Evolutionary conservation across 2,329 filamentous ascomycete species (phyloP).

Genomic region (Aspergillus sergii): DNA sequence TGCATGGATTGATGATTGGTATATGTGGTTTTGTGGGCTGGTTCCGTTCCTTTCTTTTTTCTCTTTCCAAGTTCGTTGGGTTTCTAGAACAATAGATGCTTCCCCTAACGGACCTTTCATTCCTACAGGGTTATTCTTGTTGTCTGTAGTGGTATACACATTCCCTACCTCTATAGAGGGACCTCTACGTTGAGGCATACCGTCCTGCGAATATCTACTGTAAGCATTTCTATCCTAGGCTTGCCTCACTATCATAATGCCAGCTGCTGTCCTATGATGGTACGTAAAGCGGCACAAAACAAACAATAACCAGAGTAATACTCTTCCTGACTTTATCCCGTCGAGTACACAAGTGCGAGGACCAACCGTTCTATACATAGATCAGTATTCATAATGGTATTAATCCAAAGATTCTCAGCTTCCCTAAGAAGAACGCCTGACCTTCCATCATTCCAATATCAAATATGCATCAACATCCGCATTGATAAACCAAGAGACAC

Average conservation of each 20-base stretch:
- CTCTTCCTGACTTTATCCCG: neutral
- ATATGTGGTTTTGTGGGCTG: neutral
- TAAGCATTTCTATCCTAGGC: too few relatives aligned
- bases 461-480: neutral
- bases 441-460: neutral
- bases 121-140: neutral
- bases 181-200: neutral
- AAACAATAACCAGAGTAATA: neutral
- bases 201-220: too few relatives aligned
- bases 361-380: neutral
- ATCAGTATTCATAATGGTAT: neutral
- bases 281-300: neutral
- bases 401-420: neutral
- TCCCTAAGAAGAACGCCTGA: neutral
- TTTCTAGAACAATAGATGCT: neutral
- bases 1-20: neutral
- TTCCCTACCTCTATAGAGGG: fast-evolving
- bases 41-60: neutral
- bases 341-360: fast-evolving
- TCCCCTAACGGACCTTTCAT: fast-evolving
- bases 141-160: neutral
- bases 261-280: too few relatives aligned
- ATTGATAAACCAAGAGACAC: too few relatives aligned
- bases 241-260: too few relatives aligned
- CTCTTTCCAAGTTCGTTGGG: neutral